Percentiles rank a stretch among this genome's conserved stretches.
These are phyloP conservation scores for Rhodotorula sp. DNA, from an alignment of 1,284 basidiomycete genomes.

Conservation along the genomic window DNA sequence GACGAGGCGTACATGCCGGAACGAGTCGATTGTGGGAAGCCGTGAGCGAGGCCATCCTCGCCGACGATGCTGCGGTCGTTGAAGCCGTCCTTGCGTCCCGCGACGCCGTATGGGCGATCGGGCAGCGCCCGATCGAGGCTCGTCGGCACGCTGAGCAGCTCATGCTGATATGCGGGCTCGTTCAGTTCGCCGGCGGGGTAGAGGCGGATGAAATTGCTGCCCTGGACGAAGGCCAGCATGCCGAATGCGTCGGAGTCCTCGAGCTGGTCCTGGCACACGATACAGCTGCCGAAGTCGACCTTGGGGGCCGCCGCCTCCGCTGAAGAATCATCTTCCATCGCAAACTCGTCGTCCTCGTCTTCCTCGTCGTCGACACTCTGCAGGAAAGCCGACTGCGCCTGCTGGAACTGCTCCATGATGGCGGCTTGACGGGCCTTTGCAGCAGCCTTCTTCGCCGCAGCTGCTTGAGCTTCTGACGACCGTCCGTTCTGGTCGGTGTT, in stretches of 20 bases:
- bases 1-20: constrained; percentile 86
- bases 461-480: constrained; percentile 5
- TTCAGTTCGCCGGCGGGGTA: constrained; percentile 64
- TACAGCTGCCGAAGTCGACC: constrained; percentile 74
- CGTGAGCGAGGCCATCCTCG: constrained; percentile 58
- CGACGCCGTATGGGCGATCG: constrained; percentile 37
- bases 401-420: constrained; percentile 89
- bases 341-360: constrained; percentile 63
- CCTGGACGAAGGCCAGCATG: constrained; percentile 82
- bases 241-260: constrained; percentile 74
- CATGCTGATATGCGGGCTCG: constrained; percentile 66
- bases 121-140: constrained; percentile 62
- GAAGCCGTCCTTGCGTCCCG: constrained; percentile 21
- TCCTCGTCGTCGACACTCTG: constrained; percentile 49
- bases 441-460: constrained; percentile 67
- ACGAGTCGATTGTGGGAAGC: constrained; percentile 68
- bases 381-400: constrained; percentile 76
- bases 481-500: not conserved
- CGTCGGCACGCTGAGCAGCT: constrained; percentile 64
- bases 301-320: constrained; percentile 40
- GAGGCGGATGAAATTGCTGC: constrained; percentile 77
- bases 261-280: constrained; percentile 95
- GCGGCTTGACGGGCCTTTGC: constrained; percentile 81
- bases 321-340: constrained; percentile 59
- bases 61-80: constrained; percentile 41